A percentile compares a stretch with the other conserved stretches of the same genome.
Evolutionary conservation across 2,329 filamentous ascomycete species (phyloP).

Genomic region (Cryphonectria japonica): DNA sequence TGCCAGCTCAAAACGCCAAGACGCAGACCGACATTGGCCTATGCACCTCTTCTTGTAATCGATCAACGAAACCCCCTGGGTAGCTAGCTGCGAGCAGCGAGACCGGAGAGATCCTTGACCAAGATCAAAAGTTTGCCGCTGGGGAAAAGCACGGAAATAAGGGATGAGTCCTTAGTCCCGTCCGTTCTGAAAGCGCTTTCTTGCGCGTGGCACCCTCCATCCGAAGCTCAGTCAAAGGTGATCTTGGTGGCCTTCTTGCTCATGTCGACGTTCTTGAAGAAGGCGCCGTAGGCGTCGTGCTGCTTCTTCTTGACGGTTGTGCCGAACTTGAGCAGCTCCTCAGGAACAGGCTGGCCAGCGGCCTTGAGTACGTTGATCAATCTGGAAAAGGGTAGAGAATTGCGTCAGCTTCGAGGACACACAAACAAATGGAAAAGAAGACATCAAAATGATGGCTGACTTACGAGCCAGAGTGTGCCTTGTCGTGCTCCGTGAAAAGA

Average conservation of each 20-base stretch:
- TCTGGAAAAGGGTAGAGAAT: conserved; percentile 45
- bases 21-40: conserved; percentile 5
- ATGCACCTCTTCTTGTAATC: background rate
- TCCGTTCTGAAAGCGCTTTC: background rate
- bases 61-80: background rate
- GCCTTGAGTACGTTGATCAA: conserved; percentile 91
- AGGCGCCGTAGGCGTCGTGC: conserved; percentile 92
- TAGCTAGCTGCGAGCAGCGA: background rate
- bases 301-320: conserved; percentile 99
- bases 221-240: conserved; percentile 69
- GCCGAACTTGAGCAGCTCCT: conserved; percentile 91
- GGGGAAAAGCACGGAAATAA: background rate
- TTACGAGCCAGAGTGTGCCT: conserved; percentile 85
- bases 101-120: background rate
- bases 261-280: conserved; percentile 88
- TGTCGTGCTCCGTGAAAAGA: conserved; percentile 93
- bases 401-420: conserved; percentile 30
- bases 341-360: conserved; percentile 89
- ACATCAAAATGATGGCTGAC: conserved; percentile 42
- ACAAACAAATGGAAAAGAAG: background rate
- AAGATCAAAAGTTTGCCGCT: background rate
- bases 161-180: background rate
- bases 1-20: conserved; percentile 8
- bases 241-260: conserved; percentile 89
- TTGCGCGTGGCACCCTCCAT: background rate